Evolutionary conservation across 208 protist species (phyloP).

Genomic region (Novymonas esmeraldas): DNA sequence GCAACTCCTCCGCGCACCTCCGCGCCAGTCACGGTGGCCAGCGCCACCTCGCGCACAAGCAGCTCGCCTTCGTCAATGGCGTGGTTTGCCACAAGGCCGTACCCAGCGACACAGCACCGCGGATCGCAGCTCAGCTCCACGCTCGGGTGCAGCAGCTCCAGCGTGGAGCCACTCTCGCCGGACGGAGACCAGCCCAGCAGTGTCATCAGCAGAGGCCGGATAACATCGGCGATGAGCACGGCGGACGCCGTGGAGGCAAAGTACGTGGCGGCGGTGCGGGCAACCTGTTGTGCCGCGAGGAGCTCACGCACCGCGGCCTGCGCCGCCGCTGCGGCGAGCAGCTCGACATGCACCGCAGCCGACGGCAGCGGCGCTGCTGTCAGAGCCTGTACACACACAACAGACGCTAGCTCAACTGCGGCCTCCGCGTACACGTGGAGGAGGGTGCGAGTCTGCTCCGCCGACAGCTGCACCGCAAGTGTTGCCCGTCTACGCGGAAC

Average conservation of each 20-base stretch:
- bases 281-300: conserved; percentile 4
- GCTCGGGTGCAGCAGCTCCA: conserved; percentile 25
- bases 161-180: not conserved
- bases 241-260: not conserved
- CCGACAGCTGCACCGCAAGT: not conserved
- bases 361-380: not conserved
- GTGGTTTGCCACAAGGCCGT: conserved; percentile 40
- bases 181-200: conserved; percentile 1
- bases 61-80: conserved; percentile 42
- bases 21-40: not conserved
- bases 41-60: conserved; percentile 33
- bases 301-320: not conserved
- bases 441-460: not conserved
- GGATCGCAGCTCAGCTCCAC: conserved; percentile 39
- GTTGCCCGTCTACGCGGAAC: not conserved
- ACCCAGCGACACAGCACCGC: conserved; percentile 34
- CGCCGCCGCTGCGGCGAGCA: not conserved
- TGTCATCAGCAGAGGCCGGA: conserved; percentile 4
- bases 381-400: conserved; percentile 1
- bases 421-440: conserved; percentile 10
- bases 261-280: conserved; percentile 1
- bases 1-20: not conserved
- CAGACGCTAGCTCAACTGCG: conserved; percentile 1
- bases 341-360: not conserved
- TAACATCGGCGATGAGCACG: not conserved